A percentile compares a stretch with the other conserved stretches of the same genome.
Conservation (phyloP, 2,329 filamentous ascomycete genomes). For the Talaromyces sp. region DNA sequence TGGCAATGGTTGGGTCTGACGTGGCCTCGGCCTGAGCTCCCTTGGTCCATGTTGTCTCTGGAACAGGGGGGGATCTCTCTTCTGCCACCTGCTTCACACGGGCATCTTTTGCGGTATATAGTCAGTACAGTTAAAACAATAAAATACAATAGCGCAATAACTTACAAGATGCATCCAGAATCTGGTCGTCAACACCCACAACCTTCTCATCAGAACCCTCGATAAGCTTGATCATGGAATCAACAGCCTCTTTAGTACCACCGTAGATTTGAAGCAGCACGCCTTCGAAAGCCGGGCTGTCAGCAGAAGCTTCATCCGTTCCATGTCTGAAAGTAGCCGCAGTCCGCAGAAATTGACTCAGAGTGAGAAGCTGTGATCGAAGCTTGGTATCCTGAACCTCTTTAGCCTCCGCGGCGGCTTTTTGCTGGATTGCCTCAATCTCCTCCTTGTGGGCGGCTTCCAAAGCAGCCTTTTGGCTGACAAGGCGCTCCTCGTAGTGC, state of each 20-base stretch:
- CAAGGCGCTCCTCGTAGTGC: slow-evolving; percentile 52
- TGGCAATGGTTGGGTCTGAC: slow-evolving; percentile 56
- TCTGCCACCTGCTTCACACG: slow-evolving; percentile 48
- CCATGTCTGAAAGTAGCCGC: slow-evolving; percentile 56
- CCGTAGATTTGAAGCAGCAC: slow-evolving; percentile 59
- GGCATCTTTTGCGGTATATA: slow-evolving; percentile 33
- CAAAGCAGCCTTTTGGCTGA: slow-evolving; percentile 52
- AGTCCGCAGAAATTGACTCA: slow-evolving; percentile 58
- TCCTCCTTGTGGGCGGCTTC: slow-evolving; percentile 52
- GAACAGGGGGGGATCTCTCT: slow-evolving; percentile 30
- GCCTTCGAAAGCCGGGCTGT: slow-evolving; percentile 60
- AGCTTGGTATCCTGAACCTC: slow-evolving; percentile 44
- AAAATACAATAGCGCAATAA: slow-evolving; percentile 13
- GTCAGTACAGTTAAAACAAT: slow-evolving; percentile 12
- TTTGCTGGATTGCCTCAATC: slow-evolving; percentile 48
- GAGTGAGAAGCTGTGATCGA: slow-evolving; percentile 50
- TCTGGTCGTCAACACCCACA: slow-evolving; percentile 50
- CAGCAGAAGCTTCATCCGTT: slow-evolving; percentile 53
- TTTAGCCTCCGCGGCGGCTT: slow-evolving; percentile 45
- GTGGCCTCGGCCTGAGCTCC: slow-evolving; percentile 26
- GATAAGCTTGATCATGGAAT: slow-evolving; percentile 56
- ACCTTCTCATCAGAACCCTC: slow-evolving; percentile 55
- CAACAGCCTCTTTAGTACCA: slow-evolving; percentile 55
- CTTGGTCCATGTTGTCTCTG: slow-evolving; percentile 42
- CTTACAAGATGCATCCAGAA: slow-evolving; percentile 55